These are phyloP conservation scores for Dillenia turbinata DNA, from an alignment of 164 flowering plant species.

Conservation along the genomic window DNA sequence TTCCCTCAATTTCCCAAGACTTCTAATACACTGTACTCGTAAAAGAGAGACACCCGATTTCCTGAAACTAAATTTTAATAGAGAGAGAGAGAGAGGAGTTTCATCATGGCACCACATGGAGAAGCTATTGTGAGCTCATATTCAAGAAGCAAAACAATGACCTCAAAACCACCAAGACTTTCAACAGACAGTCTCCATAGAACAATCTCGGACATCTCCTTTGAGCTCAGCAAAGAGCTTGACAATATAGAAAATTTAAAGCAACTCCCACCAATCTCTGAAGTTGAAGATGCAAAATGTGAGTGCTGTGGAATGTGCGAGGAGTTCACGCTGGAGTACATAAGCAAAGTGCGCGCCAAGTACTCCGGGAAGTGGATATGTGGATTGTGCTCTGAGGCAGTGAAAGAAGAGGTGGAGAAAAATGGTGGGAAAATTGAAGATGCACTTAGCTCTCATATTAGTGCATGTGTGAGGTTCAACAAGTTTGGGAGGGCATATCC, in stretches of 20 bases:
- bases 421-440: slow-evolving; percentile 59
- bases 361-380: slow-evolving; percentile 62
- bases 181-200: slow-evolving; percentile 52
- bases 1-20: not conserved
- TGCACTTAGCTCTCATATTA: slow-evolving; percentile 62
- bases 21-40: not conserved
- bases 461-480: slow-evolving; percentile 57
- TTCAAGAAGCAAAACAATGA: slow-evolving; percentile 16
- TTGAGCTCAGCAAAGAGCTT: slow-evolving; percentile 44
- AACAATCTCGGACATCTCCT: slow-evolving; percentile 61
- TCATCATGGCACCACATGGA: slow-evolving; percentile 58
- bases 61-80: no score
- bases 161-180: slow-evolving; percentile 44
- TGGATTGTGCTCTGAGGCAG: slow-evolving; percentile 74
- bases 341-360: slow-evolving; percentile 36
- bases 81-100: no score
- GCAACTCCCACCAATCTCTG: slow-evolving; percentile 54
- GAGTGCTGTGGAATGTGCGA: slow-evolving; percentile 85
- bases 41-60: no score
- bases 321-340: slow-evolving; percentile 73
- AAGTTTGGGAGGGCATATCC: slow-evolving; percentile 61
- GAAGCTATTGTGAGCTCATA: slow-evolving; percentile 33
- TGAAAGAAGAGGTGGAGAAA: slow-evolving; percentile 63
- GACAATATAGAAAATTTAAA: slow-evolving; percentile 9
- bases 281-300: slow-evolving; percentile 67